Base-by-base conservation (phyloP, 2,329 filamentous ascomycete species). In the Hypoxylon sp. region DNA sequence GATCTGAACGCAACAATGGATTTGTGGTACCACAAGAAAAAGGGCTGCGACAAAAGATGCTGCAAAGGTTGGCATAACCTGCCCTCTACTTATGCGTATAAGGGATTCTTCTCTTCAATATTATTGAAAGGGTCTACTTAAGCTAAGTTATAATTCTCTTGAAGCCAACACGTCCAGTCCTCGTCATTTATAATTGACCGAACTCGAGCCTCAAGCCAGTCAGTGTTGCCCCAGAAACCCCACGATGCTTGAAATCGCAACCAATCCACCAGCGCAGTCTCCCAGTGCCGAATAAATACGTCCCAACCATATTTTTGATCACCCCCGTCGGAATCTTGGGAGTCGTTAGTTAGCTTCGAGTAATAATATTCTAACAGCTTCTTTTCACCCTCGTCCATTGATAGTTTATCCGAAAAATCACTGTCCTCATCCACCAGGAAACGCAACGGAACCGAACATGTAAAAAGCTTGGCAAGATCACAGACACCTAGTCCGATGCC, bases 201-300 rank as follows among this genome's bases (percentile, higher is more conserved):
- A 0, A 79, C 80, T 38, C 81, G 73, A 0, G 78, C 78, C 60
- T 82, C 77, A 0, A 84, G 73, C 81, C 81, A 84, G 27, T 77
- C 73, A 0, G 78, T 81, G 26, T 84, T 83, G 0, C 81, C 81
- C 81, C 81, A 84, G 51, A 83, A 83, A 0, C 81, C 81, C 81
- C 81, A 84, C 0, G 79, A 81, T 0, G 80, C 80, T 65, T 83
- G 80, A 43, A 84, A 84, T 4, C 81, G 66, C 51, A 84, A 76
- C 86, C 86, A 89, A 62, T 89, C 86, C 0, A 88, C 83, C 3
- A 88, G 66, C 0, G 86, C 85, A 3, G 78, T 79, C 65, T 89
- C 83, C 84, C 85, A 88, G 59, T 89, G 84, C 13, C 77, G 68
- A 4, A 77, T 63, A 11, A 88, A 80, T 0, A 70, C 62, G 0